These are phyloP conservation scores for Silene latifolia DNA, from an alignment of 148 eudicot genomes.

Conservation along the genomic window DNA sequence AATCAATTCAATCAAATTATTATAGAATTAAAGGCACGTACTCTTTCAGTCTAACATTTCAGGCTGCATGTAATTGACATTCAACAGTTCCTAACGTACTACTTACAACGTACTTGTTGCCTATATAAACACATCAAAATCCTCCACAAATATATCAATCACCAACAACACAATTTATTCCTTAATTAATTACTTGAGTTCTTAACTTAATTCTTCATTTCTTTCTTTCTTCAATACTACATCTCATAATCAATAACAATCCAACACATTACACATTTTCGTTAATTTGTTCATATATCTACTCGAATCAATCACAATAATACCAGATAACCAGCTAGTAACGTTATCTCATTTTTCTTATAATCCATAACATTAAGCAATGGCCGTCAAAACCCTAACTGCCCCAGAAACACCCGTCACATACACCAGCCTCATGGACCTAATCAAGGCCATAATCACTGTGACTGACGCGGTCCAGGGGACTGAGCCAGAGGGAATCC, in stretches of 20 bases:
- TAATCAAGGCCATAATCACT: background rate
- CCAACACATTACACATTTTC: no score
- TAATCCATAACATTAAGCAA: background rate
- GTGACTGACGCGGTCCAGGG: background rate
- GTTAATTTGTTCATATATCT: no score
- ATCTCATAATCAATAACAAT: no score
- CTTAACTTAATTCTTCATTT: background rate
- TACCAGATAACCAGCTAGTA: background rate
- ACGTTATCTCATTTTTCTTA: background rate
- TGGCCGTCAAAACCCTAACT: background rate
- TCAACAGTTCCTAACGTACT: background rate
- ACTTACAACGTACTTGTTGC: no score
- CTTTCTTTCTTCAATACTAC: background rate
- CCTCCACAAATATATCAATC: background rate
- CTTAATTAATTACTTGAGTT: background rate
- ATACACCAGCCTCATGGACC: background rate
- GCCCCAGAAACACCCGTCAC: background rate
- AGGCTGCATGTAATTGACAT: background rate
- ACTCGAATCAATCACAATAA: no score
- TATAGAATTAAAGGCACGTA: no score
- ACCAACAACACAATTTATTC: background rate
- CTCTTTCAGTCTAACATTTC: background rate
- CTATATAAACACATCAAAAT: background rate
- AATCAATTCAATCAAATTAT: no score
- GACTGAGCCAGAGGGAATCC: background rate